A percentile compares a stretch with the other conserved stretches of the same genome.
Evolutionary conservation across 768 basidiomycete genomes (phyloP).

Genomic region (Aureoboletus auriporus): DNA sequence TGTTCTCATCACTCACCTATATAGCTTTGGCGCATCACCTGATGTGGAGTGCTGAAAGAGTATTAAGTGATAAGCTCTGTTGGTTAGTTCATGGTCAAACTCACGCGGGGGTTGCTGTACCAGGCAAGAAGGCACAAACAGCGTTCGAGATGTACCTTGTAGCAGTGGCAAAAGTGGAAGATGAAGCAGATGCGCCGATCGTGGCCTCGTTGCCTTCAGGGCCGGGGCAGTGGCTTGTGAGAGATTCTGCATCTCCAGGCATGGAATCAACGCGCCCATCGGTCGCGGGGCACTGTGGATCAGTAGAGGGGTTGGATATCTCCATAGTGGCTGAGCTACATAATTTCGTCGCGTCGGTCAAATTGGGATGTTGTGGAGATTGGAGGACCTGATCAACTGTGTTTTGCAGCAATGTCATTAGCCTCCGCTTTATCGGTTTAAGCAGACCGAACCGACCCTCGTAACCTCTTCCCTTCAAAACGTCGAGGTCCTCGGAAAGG

Average conservation of each 20-base stretch:
- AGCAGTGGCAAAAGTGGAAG: no score
- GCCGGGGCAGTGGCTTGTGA: no score
- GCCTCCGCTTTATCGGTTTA: not conserved
- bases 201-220: no score
- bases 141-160: no score
- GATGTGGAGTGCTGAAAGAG: constrained; percentile 1
- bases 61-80: not conserved
- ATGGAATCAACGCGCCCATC: not conserved
- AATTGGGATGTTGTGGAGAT: constrained; percentile 48
- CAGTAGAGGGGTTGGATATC: not conserved
- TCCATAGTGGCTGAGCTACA: not conserved
- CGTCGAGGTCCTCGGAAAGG: constrained; percentile 80
- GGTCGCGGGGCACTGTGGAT: not conserved
- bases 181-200: no score
- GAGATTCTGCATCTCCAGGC: no score
- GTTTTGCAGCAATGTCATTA: constrained; percentile 4
- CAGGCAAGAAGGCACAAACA: no score
- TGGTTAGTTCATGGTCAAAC: no score
- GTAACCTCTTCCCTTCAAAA: constrained; percentile 75
- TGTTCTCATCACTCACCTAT: constrained; percentile 30
- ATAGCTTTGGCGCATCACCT: constrained; percentile 33
- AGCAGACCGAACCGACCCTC: constrained; percentile 47
- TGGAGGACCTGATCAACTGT: constrained; percentile 83
- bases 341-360: constrained; percentile 38
- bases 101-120: not conserved